Percentiles rank a stretch among this genome's conserved stretches.
Evolutionary conservation across 2,329 filamentous ascomycete genomes (phyloP).

Genomic region (Plectosphaerella sp.): DNA sequence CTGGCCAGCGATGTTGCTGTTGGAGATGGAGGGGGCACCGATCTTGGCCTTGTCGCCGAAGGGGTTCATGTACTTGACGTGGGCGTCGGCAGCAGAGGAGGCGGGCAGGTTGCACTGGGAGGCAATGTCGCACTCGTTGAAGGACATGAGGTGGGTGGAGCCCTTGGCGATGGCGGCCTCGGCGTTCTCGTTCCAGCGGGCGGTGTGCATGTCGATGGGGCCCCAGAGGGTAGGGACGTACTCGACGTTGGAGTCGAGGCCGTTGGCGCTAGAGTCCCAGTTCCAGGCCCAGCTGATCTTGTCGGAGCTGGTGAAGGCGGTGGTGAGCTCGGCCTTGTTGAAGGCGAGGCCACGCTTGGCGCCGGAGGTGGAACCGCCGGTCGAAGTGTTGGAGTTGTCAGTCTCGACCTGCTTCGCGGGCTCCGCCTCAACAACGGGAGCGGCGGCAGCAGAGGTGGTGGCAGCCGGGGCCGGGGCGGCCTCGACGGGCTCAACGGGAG

Average conservation of each 20-base stretch:
- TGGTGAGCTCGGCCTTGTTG: slow-evolving; percentile 53
- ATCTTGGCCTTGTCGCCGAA: slow-evolving; percentile 50
- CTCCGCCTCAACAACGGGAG: not conserved
- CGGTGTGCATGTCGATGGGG: slow-evolving; percentile 33
- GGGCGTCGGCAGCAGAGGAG: slow-evolving; percentile 44
- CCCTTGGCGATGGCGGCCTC: slow-evolving; percentile 48
- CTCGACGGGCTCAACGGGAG: not conserved
- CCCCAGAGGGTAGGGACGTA: slow-evolving; percentile 69
- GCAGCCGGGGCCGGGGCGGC: slow-evolving; percentile 15
- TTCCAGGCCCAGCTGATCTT: slow-evolving; percentile 62
- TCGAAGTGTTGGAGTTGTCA: slow-evolving; percentile 11
- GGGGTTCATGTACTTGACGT: slow-evolving; percentile 51
- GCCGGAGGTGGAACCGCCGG: slow-evolving; percentile 16
- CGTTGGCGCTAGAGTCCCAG: slow-evolving; percentile 51
- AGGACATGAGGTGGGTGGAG: slow-evolving; percentile 54
- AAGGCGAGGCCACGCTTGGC: slow-evolving; percentile 66
- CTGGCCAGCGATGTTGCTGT: slow-evolving; percentile 43
- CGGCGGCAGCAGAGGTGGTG: slow-evolving; percentile 14
- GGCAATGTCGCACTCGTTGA: slow-evolving; percentile 67
- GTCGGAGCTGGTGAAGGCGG: slow-evolving; percentile 36
- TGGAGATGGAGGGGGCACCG: slow-evolving; percentile 57
- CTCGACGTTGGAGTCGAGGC: slow-evolving; percentile 37
- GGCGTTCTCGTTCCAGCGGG: slow-evolving; percentile 46
- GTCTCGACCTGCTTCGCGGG: slow-evolving; percentile 16
- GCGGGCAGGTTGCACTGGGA: slow-evolving; percentile 56